A percentile compares a stretch with the other conserved stretches of the same genome.
These are phyloP conservation scores for Xylariaceae sp. DNA, from an alignment of 2,329 filamentous ascomycete species.

Conservation along the genomic window DNA sequence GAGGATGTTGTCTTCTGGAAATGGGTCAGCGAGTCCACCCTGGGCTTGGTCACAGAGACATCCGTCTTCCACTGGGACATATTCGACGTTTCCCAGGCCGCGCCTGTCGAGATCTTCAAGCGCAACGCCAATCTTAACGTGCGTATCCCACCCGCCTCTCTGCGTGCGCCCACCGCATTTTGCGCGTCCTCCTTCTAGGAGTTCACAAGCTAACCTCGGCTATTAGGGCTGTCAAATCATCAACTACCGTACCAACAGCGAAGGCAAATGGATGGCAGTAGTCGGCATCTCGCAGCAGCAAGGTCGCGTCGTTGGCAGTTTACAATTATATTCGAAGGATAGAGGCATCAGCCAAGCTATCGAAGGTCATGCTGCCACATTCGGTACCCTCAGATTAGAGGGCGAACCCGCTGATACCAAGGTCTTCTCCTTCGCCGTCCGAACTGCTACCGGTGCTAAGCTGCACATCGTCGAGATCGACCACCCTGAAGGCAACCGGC, in stretches of 20 bases:
- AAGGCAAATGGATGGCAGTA: constrained; percentile 98
- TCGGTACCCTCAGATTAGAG: constrained; percentile 86
- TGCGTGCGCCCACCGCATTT: not conserved
- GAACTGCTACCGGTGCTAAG: constrained; percentile 87
- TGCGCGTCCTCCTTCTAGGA: not conserved
- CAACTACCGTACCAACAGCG: constrained; percentile 95
- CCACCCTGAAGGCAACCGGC: constrained; percentile 83
- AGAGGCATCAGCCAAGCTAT: constrained; percentile 97
- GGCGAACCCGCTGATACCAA: constrained; percentile 90
- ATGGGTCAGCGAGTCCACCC: constrained; percentile 88
- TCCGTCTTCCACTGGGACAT: constrained; percentile 98
- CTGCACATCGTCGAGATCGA: constrained; percentile 98
- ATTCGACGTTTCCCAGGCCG: constrained; percentile 77
- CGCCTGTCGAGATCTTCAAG: constrained; percentile 90
- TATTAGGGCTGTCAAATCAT: constrained; percentile 92
- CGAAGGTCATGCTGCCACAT: constrained; percentile 94
- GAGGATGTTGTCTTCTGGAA: constrained; percentile 99
- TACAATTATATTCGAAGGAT: constrained; percentile 97
- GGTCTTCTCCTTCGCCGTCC: constrained; percentile 94
- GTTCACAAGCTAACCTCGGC: constrained; percentile 27
- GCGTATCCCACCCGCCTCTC: constrained; percentile 48
- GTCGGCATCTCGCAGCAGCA: constrained; percentile 94
- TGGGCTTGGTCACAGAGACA: constrained; percentile 89
- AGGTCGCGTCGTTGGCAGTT: constrained; percentile 89
- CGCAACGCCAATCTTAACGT: constrained; percentile 87